These are phyloP conservation scores for Phytophthora pisi DNA, from an alignment of 352 stramenopile genomes.

Conservation along the genomic window DNA sequence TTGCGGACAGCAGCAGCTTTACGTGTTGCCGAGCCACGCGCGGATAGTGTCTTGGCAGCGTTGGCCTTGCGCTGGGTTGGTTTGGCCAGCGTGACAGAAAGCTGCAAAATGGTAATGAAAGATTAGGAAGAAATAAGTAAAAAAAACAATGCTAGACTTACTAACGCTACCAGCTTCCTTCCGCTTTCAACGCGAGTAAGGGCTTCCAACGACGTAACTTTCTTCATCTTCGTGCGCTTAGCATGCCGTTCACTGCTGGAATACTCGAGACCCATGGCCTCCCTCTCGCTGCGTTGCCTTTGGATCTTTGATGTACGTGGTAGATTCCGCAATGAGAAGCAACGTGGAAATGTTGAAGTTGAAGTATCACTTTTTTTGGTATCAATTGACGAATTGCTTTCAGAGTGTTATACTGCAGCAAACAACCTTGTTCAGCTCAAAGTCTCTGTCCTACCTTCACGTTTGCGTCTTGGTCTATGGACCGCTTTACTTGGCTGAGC, in stretches of 20 bases:
- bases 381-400: not conserved
- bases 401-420: not conserved
- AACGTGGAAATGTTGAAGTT: slow-evolving; percentile 13
- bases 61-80: not conserved
- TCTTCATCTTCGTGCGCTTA: not conserved
- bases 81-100: not conserved
- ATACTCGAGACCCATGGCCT: not conserved
- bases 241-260: not conserved
- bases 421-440: not conserved
- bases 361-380: slow-evolving; percentile 3
- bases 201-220: not conserved
- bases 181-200: not conserved
- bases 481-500: no score
- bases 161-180: not conserved
- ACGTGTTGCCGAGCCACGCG: not conserved
- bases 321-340: slow-evolving; percentile 3
- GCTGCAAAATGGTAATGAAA: not conserved
- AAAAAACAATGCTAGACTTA: not conserved
- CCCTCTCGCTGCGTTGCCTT: not conserved
- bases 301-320: not conserved
- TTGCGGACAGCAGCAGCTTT: slow-evolving; percentile 1
- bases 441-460: no score
- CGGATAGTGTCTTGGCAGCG: not conserved
- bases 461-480: no score
- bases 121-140: not conserved